Base-by-base conservation (phyloP, 768 basidiomycete species). In the Agrocybe pediades region DNA sequence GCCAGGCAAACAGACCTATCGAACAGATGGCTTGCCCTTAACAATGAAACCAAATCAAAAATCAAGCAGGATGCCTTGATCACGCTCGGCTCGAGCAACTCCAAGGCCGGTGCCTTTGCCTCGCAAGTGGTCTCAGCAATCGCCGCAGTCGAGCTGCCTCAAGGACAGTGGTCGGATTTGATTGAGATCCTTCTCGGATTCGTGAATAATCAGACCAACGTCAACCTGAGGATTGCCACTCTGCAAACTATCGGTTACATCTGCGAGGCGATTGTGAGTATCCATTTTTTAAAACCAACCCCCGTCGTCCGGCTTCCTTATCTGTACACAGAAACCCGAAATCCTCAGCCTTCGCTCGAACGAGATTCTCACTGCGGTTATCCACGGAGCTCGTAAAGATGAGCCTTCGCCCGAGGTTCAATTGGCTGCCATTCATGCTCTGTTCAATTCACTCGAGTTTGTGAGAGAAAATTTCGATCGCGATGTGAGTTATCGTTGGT, bases 391-490 rank as follows among this genome's bases (percentile, higher is more conserved):
- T 21, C 83, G 96, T 46, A 96, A 95, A 71, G 97, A 98, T 59
- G 97, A 99, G 65, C 81, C 91, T 0, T 93, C 92, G 2, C 51
- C 80, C 13, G 94, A 98, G 0, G 97, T 99, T 13, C 97, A 98
- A 63, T 75, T 89, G 15, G 92, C 96, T 29, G 97, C 97, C 4
- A 88, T 98, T 65, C 87, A 88, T 66, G 94, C 97, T 0, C 75
- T 99, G 15, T 90, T 82, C 74, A 98, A 98, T 74, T 98, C 95
- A 5, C 83, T 99, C 20, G 95, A 97, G 69, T 99, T 99, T 67
- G 91, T 98, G 49, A 86, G 93, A 58, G 95, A 96, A 62, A 99
- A 99, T 72, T 98, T 99, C 66, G 93, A 97, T 61, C 87, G 95
- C 46, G 97, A 98, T 79, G 95, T 96, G 58, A 48, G 85, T 48